Percentiles rank a stretch among this genome's conserved stretches.
Conservation (phyloP, 768 basidiomycete genomes). For the Sutorius australiensis region DNA sequence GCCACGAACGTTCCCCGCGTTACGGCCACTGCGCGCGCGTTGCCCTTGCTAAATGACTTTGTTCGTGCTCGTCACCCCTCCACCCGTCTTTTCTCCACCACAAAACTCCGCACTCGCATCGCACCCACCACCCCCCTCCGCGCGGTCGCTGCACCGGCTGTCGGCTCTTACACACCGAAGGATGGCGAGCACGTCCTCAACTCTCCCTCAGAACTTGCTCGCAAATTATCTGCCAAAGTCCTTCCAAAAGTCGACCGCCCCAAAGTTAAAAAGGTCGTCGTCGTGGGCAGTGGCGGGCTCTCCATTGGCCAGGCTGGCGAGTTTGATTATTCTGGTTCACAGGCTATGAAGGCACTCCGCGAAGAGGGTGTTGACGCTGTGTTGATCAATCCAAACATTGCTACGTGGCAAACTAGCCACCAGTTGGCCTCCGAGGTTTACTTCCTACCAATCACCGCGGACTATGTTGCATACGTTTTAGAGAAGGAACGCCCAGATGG, state of each 20-base stretch:
- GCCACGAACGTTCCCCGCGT: conserved; percentile 5
- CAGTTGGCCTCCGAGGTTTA: conserved; percentile 96
- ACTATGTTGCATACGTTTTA: conserved; percentile 97
- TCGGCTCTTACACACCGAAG: conserved; percentile 63
- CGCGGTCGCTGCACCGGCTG: conserved; percentile 72
- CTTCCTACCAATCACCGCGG: conserved; percentile 92
- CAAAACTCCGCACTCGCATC: conserved; percentile 35
- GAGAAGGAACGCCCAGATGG: conserved; percentile 99
- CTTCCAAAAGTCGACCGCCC: conserved; percentile 88
- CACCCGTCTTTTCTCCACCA: conserved; percentile 51
- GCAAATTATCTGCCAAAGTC: conserved; percentile 90
- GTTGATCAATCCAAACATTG: conserved; percentile 98
- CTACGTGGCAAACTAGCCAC: conserved; percentile 99
- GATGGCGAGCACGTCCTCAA: conserved; percentile 75
- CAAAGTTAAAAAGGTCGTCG: conserved; percentile 90
- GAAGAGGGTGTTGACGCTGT: conserved; percentile 94
- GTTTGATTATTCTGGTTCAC: conserved; percentile 99
- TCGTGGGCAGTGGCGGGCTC: conserved; percentile 94
- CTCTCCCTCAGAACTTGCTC: conserved; percentile 92
- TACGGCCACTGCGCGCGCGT: conserved; percentile 9
- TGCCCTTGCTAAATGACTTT: conserved; percentile 18
- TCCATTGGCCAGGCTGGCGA: conserved; percentile 98
- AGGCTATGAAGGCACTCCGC: conserved; percentile 94
- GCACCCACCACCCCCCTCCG: conserved; percentile 50
- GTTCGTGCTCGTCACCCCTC: conserved; percentile 18